Evolutionary conservation across 2,329 filamentous ascomycete species (phyloP).

Genomic region (Ophiocordyceps camponoti-leonardi): DNA sequence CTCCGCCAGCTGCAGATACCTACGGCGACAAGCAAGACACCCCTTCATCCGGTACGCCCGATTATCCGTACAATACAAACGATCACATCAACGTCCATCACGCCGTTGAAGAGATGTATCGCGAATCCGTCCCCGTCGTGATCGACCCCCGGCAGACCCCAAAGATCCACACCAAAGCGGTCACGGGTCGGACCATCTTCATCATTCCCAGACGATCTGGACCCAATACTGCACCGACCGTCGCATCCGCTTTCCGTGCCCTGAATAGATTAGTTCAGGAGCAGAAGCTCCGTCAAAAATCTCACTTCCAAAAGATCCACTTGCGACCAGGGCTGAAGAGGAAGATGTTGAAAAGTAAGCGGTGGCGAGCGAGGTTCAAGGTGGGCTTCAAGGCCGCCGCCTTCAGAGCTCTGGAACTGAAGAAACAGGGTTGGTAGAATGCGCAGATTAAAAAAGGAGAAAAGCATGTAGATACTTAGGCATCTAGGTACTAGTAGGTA

Average conservation of each 20-base stretch:
- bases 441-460: not conserved
- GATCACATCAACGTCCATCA: not conserved
- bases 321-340: slow-evolving; percentile 60
- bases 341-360: slow-evolving; percentile 54
- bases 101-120: not conserved
- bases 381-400: slow-evolving; percentile 49
- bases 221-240: slow-evolving; percentile 17
- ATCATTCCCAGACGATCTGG: slow-evolving; percentile 11
- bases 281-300: slow-evolving; percentile 43
- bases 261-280: slow-evolving; percentile 19
- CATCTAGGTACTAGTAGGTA: too few species aligned
- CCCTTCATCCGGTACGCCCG: not conserved
- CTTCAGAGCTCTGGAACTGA: slow-evolving; percentile 48
- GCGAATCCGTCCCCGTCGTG: not conserved
- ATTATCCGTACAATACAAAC: not conserved
- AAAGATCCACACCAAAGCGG: slow-evolving; percentile 12
- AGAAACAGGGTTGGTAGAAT: slow-evolving; percentile 58
- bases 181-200: slow-evolving; percentile 22
- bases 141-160: slow-evolving; percentile 11
- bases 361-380: slow-evolving; percentile 56
- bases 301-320: slow-evolving; percentile 47
- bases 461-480: too few species aligned
- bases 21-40: not conserved
- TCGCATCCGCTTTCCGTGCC: slow-evolving; percentile 24
- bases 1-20: not conserved